These are phyloP conservation scores for Agastache rugosa DNA, from an alignment of 257 asterid genomes.

Conservation along the genomic window DNA sequence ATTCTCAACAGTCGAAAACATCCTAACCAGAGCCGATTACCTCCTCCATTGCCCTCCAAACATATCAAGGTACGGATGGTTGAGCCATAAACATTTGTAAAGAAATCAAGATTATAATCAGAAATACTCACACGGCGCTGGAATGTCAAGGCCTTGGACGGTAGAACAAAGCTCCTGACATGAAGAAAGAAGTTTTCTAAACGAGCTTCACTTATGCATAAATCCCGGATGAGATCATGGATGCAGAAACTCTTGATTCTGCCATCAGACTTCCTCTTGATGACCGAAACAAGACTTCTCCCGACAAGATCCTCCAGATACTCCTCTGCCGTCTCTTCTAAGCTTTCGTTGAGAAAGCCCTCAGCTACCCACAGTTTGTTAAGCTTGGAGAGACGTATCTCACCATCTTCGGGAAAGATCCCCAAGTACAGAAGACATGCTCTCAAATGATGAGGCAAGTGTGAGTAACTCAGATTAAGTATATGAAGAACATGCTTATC, in stretches of 20 bases:
- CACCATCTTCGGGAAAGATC: not conserved
- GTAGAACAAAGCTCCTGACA: not conserved
- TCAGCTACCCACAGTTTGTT: conserved; percentile 23
- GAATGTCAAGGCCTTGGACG: not conserved
- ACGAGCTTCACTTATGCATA: conserved; percentile 2
- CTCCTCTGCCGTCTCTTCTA: conserved; percentile 2
- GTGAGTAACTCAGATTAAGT: conserved; percentile 13
- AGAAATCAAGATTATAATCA: no score
- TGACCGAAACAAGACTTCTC: conserved; percentile 14
- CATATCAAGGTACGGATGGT: not conserved
- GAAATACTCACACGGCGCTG: not conserved
- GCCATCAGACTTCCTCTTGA: conserved; percentile 4
- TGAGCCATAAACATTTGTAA: not conserved
- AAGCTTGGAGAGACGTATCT: not conserved
- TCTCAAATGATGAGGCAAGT: conserved; percentile 25
- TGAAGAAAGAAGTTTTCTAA: not conserved
- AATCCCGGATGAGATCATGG: conserved; percentile 13
- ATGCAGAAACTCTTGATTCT: conserved; percentile 1
- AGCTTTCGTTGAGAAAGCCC: not conserved
- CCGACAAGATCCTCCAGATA: not conserved
- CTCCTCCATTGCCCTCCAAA: not conserved
- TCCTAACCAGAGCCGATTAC: not conserved
- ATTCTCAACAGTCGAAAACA: conserved; percentile 1
- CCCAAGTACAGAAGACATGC: conserved; percentile 12
- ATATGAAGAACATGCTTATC: not conserved